Base-by-base conservation (phyloP, 2,329 filamentous ascomycete species). In the Hypomyces rosellus region DNA sequence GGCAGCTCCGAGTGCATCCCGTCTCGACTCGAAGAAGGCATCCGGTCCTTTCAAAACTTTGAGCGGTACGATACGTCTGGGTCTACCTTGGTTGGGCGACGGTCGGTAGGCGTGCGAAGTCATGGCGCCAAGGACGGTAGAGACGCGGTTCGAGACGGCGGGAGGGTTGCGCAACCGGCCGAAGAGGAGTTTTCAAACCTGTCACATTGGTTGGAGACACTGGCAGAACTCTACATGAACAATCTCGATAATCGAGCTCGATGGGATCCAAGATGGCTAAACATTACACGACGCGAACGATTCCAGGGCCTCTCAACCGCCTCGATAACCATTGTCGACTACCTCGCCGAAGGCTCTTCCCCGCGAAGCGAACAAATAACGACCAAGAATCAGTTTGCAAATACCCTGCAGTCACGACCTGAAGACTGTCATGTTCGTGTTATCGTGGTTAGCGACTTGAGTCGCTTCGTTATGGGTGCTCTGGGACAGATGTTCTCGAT, bases 151-250 rank as follows among this genome's bases (percentile, higher is more conserved):
- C 2, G 40, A 12, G 9, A 30, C 25, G 25, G 25, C 2, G 25
- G 25, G 8, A 6, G 14, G 33, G 3, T 2, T 1, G 15, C 13
- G 2, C 55, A 57, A 1, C 54, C 43, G 2, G 45, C 25, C 2
- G 22, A 48, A 14, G 60, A 63, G 18, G 60, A 57, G 18, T 58
- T 62, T 16, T 60, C 56, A 0, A 55, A 59, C 15, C 46, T 61
- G 18, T 59, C 57, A 11, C 61, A 62, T n/a, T 64, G 61, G 59
- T 52, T 63, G 16, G 59, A 64, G 51, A 63, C 60, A 0, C 48
- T 63, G 16, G 61, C 61, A 0, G 62, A 63, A 44, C 33, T 64
- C 11, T 63, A 63, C 37, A 64, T 63, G 62, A 63, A 64, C 33
- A 56, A 61, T 3, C 50, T 63, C 37, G 60, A 61, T 34, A 59